A percentile compares a stretch with the other conserved stretches of the same genome.
Conservation (phyloP, 805 yeast species). For the Metschnikowia sp. region DNA sequence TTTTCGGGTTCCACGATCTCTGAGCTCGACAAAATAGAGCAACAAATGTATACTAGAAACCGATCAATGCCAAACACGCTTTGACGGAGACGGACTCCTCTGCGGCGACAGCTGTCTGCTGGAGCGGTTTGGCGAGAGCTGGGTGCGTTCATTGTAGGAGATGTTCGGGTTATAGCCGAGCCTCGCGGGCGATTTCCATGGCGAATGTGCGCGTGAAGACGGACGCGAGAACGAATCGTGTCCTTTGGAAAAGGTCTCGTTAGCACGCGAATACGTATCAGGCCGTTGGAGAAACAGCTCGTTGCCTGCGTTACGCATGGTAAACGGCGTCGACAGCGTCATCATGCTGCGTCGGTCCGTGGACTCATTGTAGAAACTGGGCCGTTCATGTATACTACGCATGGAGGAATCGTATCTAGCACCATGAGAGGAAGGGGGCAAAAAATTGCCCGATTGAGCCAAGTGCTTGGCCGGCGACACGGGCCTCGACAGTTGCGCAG, state of each 20-base stretch:
- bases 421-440: constrained; percentile 2
- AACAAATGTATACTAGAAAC: constrained; percentile 3
- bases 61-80: constrained; percentile 17
- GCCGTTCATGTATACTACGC: constrained; percentile 5
- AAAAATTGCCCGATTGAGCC: background rate
- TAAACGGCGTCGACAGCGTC: constrained; percentile 19
- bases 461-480: constrained; percentile 13
- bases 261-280: constrained; percentile 9
- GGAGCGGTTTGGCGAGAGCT: constrained; percentile 16
- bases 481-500: constrained; percentile 7
- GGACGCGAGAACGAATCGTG: constrained; percentile 12
- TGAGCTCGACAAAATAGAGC: constrained; percentile 11
- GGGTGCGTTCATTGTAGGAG: constrained; percentile 16
- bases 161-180: constrained; percentile 14
- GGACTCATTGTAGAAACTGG: constrained; percentile 9
- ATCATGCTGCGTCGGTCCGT: constrained; percentile 9
- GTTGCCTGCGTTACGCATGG: constrained; percentile 8
- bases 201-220: constrained; percentile 17
- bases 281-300: constrained; percentile 12
- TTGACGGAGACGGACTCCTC: constrained; percentile 19
- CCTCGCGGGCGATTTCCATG: constrained; percentile 16
- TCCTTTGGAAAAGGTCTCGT: constrained; percentile 14
- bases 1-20: constrained; percentile 45
- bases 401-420: constrained; percentile 3
- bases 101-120: constrained; percentile 19